Evolutionary conservation across 768 basidiomycete genomes (phyloP).

Genomic region (Cubamyces sp.): DNA sequence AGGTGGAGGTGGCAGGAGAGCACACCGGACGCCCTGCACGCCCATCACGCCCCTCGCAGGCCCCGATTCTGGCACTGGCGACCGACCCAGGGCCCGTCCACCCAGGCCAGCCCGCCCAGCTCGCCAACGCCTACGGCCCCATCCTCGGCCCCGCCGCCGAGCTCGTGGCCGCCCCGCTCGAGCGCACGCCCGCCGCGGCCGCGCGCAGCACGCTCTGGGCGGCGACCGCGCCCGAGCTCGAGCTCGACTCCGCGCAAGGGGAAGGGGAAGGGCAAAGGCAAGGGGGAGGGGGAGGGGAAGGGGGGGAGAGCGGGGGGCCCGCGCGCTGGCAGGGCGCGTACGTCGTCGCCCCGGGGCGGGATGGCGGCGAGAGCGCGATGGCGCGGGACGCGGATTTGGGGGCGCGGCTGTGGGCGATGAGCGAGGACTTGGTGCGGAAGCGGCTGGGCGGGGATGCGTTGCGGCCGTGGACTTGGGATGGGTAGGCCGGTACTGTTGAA

Average conservation of each 20-base stretch:
- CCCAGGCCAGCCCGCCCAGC: conserved; percentile 35
- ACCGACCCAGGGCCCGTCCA: conserved; percentile 36
- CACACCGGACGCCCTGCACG: not conserved
- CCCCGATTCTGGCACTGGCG: conserved; percentile 33
- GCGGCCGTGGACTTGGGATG: conserved; percentile 29
- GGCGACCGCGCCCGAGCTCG: conserved; percentile 35
- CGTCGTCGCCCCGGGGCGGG: conserved; percentile 31
- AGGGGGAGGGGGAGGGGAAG: too few relatives aligned
- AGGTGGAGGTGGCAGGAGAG: too few relatives aligned
- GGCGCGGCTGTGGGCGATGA: conserved; percentile 37
- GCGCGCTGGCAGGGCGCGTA: conserved; percentile 34
- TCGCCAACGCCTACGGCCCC: conserved; percentile 34
- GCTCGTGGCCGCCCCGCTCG: conserved; percentile 32
- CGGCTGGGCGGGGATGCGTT: conserved; percentile 32
- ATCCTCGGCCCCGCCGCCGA: conserved; percentile 29
- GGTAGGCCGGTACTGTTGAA: not conserved
- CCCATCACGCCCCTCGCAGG: conserved; percentile 30
- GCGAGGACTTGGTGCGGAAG: conserved; percentile 34
- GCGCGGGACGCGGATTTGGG: conserved; percentile 34
- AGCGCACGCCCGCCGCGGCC: conserved; percentile 34
- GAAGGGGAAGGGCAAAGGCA: too few relatives aligned
- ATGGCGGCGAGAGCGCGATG: conserved; percentile 29
- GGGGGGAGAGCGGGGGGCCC: too few relatives aligned
- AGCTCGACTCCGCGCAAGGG: conserved; percentile 19
- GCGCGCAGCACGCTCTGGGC: conserved; percentile 37